These are phyloP conservation scores for Pestalotiopsis sp. DNA, from an alignment of 2,329 filamentous ascomycete species.

Conservation along the genomic window DNA sequence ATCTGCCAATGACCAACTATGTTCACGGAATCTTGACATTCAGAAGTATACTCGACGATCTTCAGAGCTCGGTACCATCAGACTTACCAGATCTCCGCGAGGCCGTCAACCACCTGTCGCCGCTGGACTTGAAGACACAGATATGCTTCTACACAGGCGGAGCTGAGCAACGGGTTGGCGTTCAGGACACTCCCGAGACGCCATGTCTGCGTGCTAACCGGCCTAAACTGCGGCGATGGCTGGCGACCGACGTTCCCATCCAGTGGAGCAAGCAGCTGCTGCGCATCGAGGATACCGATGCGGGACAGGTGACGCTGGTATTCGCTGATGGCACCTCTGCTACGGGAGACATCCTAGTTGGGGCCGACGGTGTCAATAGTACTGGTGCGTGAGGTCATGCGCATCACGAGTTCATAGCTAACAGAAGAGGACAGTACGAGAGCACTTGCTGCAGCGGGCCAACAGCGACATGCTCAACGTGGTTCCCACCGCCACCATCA, in stretches of 20 bases:
- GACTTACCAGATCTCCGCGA: not conserved
- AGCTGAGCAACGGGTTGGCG: not conserved
- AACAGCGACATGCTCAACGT: conserved; percentile 1
- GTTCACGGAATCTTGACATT: not conserved
- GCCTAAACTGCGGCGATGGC: conserved; percentile 25
- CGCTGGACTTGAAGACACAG: conserved; percentile 5
- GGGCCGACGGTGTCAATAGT: conserved; percentile 31
- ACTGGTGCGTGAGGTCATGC: not conserved
- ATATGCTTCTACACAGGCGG: not conserved
- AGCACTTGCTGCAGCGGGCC: conserved; percentile 4
- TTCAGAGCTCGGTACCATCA: conserved; percentile 1
- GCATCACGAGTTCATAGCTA: not conserved
- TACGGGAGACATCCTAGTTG: conserved; percentile 27
- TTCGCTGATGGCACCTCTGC: conserved; percentile 30
- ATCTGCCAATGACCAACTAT: not conserved
- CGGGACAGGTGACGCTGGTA: conserved; percentile 18
- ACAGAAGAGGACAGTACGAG: conserved; percentile 16
- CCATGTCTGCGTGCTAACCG: conserved; percentile 23
- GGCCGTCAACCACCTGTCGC: not conserved
- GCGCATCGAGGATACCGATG: conserved; percentile 20
- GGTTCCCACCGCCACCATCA: conserved; percentile 15
- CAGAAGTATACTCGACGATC: conserved; percentile 5
- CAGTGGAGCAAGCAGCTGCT: conserved; percentile 26
- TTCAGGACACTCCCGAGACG: conserved; percentile 11
- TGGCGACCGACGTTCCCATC: conserved; percentile 26